Evolutionary conservation across 2,329 filamentous ascomycete species (phyloP).

Genomic region (Daldinia sp.): DNA sequence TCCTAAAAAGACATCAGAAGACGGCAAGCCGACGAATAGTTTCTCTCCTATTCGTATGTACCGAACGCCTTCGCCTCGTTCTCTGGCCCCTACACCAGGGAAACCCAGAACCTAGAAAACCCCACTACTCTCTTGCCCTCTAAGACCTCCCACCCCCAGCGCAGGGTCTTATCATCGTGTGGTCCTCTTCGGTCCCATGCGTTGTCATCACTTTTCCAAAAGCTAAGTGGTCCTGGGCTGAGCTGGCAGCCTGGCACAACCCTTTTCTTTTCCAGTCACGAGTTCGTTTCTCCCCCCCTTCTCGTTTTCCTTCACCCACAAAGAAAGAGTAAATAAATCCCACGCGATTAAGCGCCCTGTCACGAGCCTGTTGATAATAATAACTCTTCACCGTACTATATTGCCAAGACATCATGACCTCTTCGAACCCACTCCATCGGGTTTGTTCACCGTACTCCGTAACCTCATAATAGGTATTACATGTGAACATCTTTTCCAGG

Average conservation of each 20-base stretch:
- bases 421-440: constrained; percentile 21
- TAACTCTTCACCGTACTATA: constrained; percentile 20
- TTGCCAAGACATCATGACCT: constrained; percentile 29
- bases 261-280: constrained; percentile 43
- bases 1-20: neutral
- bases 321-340: constrained; percentile 18
- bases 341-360: constrained; percentile 29
- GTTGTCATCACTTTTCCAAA: constrained; percentile 35
- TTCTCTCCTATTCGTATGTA: neutral
- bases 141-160: neutral
- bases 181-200: constrained; percentile 34
- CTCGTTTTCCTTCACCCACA: constrained; percentile 28
- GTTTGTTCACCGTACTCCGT: constrained; percentile 24
- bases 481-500: constrained; percentile 3
- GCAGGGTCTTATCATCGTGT: constrained; percentile 43
- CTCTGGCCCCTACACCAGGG: neutral
- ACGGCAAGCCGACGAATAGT: neutral
- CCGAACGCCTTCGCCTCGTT: neutral
- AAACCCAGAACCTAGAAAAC: constrained; percentile 14
- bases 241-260: constrained; percentile 42
- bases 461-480: constrained; percentile 17
- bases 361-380: constrained; percentile 16
- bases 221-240: constrained; percentile 32
- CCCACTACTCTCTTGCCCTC: constrained; percentile 29
- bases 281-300: constrained; percentile 11